phyloP scores from a whole-genome alignment of 345 rosid genomes.

The Brassica juncea region DNA sequence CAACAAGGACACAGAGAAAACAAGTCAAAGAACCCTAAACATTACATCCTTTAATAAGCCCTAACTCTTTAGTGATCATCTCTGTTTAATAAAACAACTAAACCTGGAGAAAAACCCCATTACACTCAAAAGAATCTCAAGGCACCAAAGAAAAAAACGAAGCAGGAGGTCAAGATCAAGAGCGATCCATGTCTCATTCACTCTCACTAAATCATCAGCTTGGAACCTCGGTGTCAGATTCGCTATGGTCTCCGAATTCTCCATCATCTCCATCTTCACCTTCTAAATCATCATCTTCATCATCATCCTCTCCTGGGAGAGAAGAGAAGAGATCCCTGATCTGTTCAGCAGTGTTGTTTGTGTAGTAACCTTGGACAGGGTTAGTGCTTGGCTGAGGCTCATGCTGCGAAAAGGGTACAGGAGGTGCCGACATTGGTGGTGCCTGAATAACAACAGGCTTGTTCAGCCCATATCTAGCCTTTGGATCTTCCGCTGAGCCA shows the following conservation, averaged over 20 bases:
- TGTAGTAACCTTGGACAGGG: slow-evolving; percentile 21
- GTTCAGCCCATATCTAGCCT: slow-evolving; percentile 24
- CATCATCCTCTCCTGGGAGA: slow-evolving; percentile 34
- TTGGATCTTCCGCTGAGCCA: slow-evolving; percentile 33
- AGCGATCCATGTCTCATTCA: not conserved
- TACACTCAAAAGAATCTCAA: slow-evolving; percentile 27
- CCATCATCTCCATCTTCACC: slow-evolving; percentile 44
- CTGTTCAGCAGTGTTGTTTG: slow-evolving; percentile 38
- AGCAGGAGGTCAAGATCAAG: slow-evolving; percentile 18
- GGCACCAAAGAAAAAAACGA: not conserved
- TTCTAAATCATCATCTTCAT: slow-evolving; percentile 27
- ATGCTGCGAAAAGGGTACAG: slow-evolving; percentile 35
- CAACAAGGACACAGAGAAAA: slow-evolving; percentile 17
- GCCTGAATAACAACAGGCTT: slow-evolving; percentile 37
- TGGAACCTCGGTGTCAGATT: slow-evolving; percentile 56
- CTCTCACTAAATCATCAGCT: slow-evolving; percentile 36
- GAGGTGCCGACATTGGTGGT: slow-evolving; percentile 26
- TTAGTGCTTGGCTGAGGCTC: slow-evolving; percentile 33
- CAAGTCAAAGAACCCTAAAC: slow-evolving; percentile 28
- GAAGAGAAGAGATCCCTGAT: slow-evolving; percentile 40
- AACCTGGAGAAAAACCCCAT: slow-evolving; percentile 10
- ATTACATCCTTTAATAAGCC: slow-evolving; percentile 28
- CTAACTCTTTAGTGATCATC: slow-evolving; percentile 31
- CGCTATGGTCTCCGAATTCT: slow-evolving; percentile 57
- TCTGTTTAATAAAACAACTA: slow-evolving; percentile 12